Conservation (phyloP, 331 rosid species). For the Malus hybrid region DNA sequence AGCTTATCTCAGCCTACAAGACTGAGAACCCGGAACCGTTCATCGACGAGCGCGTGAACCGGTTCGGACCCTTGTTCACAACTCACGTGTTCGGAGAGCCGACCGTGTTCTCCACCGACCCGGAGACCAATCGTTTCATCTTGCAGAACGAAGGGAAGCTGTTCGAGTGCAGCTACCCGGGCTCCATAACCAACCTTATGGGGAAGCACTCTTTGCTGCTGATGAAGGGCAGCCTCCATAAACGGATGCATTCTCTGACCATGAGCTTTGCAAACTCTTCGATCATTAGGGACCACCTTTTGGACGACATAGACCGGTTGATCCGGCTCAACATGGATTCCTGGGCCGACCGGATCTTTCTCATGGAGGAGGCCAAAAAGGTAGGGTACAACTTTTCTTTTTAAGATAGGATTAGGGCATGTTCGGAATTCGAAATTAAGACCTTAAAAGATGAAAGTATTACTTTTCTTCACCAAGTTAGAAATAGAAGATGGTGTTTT, state of each 20-base stretch:
- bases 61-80: constrained; percentile 74
- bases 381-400: background rate
- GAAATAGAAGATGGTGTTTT: background rate
- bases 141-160: constrained; percentile 84
- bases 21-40: constrained; percentile 90
- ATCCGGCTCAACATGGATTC: constrained; percentile 69
- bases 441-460: background rate
- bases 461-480: background rate
- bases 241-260: constrained; percentile 87
- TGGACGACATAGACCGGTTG: constrained; percentile 74
- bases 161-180: constrained; percentile 81
- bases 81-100: constrained; percentile 92
- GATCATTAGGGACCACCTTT: constrained; percentile 61
- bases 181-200: constrained; percentile 73
- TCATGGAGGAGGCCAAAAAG: constrained; percentile 96
- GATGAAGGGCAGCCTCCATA: constrained; percentile 77
- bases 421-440: background rate
- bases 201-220: constrained; percentile 79
- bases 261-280: constrained; percentile 78
- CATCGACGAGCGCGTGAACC: constrained; percentile 61
- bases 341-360: constrained; percentile 76
- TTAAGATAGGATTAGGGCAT: background rate
- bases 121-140: constrained; percentile 80
- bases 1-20: constrained; percentile 87
- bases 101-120: constrained; percentile 85